Base-by-base conservation (phyloP, 2,329 filamentous ascomycete genomes). In the Epichloe aotearoae region DNA sequence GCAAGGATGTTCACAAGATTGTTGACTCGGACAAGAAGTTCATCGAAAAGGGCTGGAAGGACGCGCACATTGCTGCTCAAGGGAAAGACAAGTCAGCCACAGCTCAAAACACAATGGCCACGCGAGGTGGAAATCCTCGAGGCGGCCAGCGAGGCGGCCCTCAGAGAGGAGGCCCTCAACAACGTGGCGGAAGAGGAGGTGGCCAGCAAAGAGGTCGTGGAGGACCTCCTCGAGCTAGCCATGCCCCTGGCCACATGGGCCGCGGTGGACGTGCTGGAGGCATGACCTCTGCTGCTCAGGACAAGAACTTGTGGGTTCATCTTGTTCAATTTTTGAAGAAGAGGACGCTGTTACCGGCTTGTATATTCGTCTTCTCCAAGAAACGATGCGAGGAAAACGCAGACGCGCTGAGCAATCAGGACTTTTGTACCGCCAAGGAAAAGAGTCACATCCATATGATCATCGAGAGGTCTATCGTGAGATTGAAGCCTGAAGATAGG, bases 341-440 rank as follows among this genome's bases (percentile, higher is more conserved):
- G 66, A 81, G 89, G 49, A 88, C 81, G 46, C 75, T 98, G 4
- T 77, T 98, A 3, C 93, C 93, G 0, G 88, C 86, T 8, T 97
- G 91, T 65, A 95, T 98, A 57, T 98, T 98, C 63, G 91, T 98
- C 51, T 98, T 98, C 67, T 98, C 93, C 3, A 98, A 97, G 71
- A 95, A 93, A 68, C 77, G 93, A 49, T 97, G 93, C 61, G 93
- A 98, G 66, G 89, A 97, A 63, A 98, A 97, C 64, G 93, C 93
- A 1, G 88, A 96, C 64, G 91, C 93, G 0, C 74, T 98, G 20
- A 91, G 87, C 54, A 97, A 96, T 62, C 84, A 95, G 57, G 93
- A 98, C 62, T 97, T 95, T 62, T 94, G 86, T 64, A 96, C 86
- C 5, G 88, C 90, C 1, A 78, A 83, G 3, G 93, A 98, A 69